Base-by-base conservation (phyloP, 352 stramenopile species). In the Heterotrichella gracilis region DNA sequence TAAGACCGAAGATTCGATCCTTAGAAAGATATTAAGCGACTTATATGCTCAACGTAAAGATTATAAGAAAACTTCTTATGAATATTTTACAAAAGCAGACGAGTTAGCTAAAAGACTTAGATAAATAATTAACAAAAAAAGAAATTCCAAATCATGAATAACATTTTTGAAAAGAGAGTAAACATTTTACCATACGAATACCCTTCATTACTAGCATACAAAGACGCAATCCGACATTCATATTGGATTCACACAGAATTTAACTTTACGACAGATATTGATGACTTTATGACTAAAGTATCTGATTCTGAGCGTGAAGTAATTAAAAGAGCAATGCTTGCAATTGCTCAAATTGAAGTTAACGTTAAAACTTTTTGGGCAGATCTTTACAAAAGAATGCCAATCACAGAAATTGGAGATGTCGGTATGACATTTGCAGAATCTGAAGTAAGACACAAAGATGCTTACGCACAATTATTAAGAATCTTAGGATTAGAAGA, bases 281-380 rank as follows among this genome's bases (percentile, higher is more conserved):
- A 66, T 24, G 41, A 66, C 23, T 66, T 66, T 66, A 66, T 24
- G 23, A 66, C n/a, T 66, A 66, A 66, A 66, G 21, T 66, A 66
- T 24, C 41, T 66, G 41, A 66, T 24, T n/a, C 21, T 24, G 41
- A 66, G 23, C 21, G 23, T 24, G 41, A 66, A 24, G 41, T 66
- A 24, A 66, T 66, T 24, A 22, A 24, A 24, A 66, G 41, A 66
- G 23, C 41, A 24, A n/a, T 66, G 21, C 23, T 22, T 24, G 41
- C 41, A 66, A 66, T 66, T 66, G 41, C n/a, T n/a, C 41, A 66
- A 66, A 66, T 66, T 66, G 41, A 66, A 66, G 41, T 66, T 24
- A 22, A n/a, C 23, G 41, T 66, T 24, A 66, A 66, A 66, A 66
- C 41, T 24, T 66, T 66, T 66, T 66, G 41, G 41, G 41, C 41